Percentiles rank a stretch among this genome's conserved stretches.
Conservation (phyloP, 2,329 filamentous ascomycete genomes). For the Fusarium mexicanum region DNA sequence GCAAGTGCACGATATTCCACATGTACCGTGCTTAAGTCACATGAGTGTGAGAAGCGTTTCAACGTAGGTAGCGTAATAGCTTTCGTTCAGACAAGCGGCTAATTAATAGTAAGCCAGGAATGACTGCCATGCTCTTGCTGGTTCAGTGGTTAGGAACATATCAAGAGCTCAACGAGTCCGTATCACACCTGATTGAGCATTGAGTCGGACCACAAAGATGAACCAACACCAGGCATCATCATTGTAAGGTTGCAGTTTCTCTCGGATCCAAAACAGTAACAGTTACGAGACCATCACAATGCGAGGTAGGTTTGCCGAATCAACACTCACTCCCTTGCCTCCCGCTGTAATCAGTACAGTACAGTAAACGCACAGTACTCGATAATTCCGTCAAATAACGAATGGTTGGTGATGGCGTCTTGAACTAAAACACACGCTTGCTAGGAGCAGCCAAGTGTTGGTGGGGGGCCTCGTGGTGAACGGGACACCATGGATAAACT, state of each 20-base stretch:
- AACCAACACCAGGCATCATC: constrained; percentile 10
- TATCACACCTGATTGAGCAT: not conserved
- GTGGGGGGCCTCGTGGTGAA: constrained; percentile 42
- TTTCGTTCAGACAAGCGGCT: not conserved
- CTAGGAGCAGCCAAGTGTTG: constrained; percentile 28
- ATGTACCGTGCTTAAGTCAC: not conserved
- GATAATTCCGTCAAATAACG: constrained; percentile 5
- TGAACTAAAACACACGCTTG: constrained; percentile 31
- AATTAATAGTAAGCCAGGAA: not conserved
- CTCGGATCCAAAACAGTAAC: constrained; percentile 8
- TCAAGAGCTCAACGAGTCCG: not conserved
- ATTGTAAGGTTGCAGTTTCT: not conserved
- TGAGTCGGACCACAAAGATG: not conserved
- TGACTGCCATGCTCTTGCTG: not conserved
- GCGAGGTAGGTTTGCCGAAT: constrained; percentile 8
- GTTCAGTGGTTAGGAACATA: not conserved
- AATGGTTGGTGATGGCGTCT: constrained; percentile 24
- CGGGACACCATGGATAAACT: constrained; percentile 26
- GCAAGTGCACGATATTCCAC: not conserved
- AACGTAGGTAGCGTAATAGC: not conserved
- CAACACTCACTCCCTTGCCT: constrained; percentile 22
- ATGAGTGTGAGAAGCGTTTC: not conserved
- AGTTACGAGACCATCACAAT: not conserved
- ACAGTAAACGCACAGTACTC: constrained; percentile 20
- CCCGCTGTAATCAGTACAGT: not conserved